These are phyloP conservation scores for Fusarium anthophilum DNA, from an alignment of 2,329 filamentous ascomycete genomes.

Conservation along the genomic window DNA sequence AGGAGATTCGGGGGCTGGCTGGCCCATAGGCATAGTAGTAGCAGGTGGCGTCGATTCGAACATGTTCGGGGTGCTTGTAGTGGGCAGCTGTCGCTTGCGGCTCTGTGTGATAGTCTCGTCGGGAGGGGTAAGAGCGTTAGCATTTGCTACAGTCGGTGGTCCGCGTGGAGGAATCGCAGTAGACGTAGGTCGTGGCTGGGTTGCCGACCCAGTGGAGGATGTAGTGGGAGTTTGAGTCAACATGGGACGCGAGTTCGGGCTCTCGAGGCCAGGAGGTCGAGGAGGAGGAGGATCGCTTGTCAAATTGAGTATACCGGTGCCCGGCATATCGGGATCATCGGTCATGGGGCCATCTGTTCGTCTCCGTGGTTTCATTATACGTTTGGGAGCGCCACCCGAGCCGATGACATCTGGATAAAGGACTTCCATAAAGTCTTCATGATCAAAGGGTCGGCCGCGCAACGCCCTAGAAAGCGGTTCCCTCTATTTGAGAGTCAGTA, in stretches of 20 bases:
- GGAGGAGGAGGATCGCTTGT: conserved; percentile 48
- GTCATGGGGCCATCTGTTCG: conserved; percentile 57
- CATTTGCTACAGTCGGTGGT: conserved; percentile 49
- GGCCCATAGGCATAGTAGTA: conserved; percentile 15
- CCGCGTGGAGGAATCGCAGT: conserved; percentile 51
- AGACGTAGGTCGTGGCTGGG: conserved; percentile 41
- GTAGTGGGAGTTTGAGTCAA: conserved; percentile 44
- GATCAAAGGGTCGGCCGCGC: conserved; percentile 66
- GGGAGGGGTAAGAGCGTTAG: conserved; percentile 63
- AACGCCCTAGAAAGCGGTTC: conserved; percentile 67
- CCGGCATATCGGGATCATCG: conserved; percentile 60
- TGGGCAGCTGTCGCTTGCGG: conserved; percentile 54
- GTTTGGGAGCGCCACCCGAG: conserved; percentile 67
- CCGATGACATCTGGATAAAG: conserved; percentile 69
- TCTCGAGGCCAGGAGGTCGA: conserved; percentile 37
- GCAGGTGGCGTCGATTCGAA: conserved; percentile 39
- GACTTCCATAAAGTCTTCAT: conserved; percentile 69
- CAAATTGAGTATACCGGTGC: conserved; percentile 58
- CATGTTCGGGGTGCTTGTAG: conserved; percentile 20
- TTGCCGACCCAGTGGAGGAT: conserved; percentile 36
- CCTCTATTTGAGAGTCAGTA: conserved; percentile 52
- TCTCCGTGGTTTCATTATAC: conserved; percentile 65
- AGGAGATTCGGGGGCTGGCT: conserved; percentile 46
- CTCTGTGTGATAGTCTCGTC: conserved; percentile 59
- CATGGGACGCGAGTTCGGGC: conserved; percentile 41